These are phyloP conservation scores for Hondaea fermentalgiana DNA, from an alignment of 108 stramenopile genomes.

Conservation along the genomic window DNA sequence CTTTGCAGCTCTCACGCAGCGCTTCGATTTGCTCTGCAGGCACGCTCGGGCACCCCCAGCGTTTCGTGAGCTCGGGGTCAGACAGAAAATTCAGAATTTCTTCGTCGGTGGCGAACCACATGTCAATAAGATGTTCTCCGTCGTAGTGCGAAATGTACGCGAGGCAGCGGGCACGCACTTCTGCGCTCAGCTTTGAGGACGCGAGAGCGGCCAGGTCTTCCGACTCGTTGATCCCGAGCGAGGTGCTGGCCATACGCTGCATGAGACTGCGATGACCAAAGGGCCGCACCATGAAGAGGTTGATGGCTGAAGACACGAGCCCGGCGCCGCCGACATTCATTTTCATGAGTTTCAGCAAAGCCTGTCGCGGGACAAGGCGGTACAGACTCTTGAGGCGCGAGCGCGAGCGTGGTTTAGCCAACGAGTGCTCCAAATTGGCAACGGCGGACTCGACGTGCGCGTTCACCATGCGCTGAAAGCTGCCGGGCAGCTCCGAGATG, in stretches of 20 bases:
- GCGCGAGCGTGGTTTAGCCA: not conserved
- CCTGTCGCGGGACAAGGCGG: not conserved
- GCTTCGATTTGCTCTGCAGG: not conserved
- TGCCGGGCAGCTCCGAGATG: not conserved
- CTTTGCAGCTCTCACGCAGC: not conserved
- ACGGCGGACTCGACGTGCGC: not conserved
- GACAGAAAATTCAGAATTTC: not conserved
- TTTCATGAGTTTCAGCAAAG: not conserved
- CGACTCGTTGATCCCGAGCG: not conserved
- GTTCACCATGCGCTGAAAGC: not conserved
- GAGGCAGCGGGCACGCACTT: not conserved
- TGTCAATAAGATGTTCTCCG: not conserved
- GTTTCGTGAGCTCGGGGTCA: not conserved
- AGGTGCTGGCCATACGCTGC: not conserved
- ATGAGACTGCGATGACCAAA: conserved; percentile 6
- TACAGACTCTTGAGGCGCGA: not conserved
- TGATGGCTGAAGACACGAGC: not conserved
- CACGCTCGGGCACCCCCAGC: not conserved
- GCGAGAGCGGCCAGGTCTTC: not conserved
- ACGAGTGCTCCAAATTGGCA: not conserved
- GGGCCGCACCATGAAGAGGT: conserved; percentile 3
- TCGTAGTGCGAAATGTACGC: not conserved
- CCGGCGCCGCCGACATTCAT: not conserved
- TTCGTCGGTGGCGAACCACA: not conserved
- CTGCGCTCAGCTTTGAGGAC: not conserved